Evolutionary conservation across 2,329 filamentous ascomycete genomes (phyloP).

Genomic region (Didymellaceae sp.): DNA sequence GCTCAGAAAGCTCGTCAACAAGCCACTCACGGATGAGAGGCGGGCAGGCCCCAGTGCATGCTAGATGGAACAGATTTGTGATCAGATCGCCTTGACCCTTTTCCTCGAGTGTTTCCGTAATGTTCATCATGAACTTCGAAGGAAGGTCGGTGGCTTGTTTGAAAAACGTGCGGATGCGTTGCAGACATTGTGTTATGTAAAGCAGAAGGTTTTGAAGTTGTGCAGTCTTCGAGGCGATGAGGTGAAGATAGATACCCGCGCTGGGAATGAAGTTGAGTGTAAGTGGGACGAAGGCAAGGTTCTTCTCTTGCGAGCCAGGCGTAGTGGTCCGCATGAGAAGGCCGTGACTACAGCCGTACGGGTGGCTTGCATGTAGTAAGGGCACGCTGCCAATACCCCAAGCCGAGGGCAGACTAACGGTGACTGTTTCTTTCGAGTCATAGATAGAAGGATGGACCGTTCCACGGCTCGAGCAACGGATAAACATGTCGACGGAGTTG

Average conservation of each 20-base stretch:
- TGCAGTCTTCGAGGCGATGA: conserved; percentile 85
- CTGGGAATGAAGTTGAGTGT: conserved; percentile 83
- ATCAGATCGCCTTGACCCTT: conserved; percentile 71
- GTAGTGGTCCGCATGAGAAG: conserved; percentile 64
- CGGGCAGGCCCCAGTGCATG: conserved; percentile 81
- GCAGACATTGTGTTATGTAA: conserved; percentile 81
- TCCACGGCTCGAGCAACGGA: conserved; percentile 75
- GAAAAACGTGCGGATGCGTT: conserved; percentile 82
- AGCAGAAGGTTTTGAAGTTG: conserved; percentile 84
- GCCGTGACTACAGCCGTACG: conserved; percentile 75
- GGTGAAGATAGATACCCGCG: conserved; percentile 78
- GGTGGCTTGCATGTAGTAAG: conserved; percentile 72
- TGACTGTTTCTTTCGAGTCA: conserved; percentile 81
- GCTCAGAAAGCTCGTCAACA: conserved; percentile 70
- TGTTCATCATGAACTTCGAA: conserved; percentile 74
- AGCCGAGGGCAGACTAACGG: conserved; percentile 60
- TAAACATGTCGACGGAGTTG: conserved; percentile 79
- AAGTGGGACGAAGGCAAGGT: conserved; percentile 64
- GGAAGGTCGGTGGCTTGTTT: conserved; percentile 82
- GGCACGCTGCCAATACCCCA: conserved; percentile 56
- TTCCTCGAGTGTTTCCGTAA: conserved; percentile 76
- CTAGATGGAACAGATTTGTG: conserved; percentile 81
- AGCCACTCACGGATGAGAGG: conserved; percentile 84
- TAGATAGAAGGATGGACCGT: conserved; percentile 80
- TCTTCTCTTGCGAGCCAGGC: conserved; percentile 36